Conservation (phyloP, 1,284 basidiomycete species). For the Tremellales sp. region DNA sequence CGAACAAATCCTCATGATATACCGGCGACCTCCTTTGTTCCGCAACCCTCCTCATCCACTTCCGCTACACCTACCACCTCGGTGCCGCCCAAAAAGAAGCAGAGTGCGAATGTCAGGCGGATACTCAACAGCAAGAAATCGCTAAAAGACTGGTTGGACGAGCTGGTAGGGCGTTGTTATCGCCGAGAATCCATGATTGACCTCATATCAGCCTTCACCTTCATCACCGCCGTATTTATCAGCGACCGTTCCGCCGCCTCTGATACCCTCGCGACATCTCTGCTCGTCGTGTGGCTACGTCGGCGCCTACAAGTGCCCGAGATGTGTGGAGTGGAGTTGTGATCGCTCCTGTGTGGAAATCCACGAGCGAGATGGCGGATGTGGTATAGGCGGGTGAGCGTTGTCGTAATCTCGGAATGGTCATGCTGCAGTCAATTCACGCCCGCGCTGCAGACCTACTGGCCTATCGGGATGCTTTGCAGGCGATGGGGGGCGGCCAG, state of each 20-base stretch:
- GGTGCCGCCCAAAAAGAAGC: constrained; percentile 39
- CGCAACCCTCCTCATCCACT: constrained; percentile 17
- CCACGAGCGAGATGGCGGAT: constrained; percentile 44
- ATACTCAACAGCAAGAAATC: constrained; percentile 42
- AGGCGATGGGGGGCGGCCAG: no score
- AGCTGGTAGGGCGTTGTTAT: constrained; percentile 29
- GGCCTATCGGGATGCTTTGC: no score
- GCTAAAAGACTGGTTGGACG: constrained; percentile 46
- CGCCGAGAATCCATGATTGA: constrained; percentile 1
- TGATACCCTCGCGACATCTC: constrained; percentile 26
- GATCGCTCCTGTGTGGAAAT: constrained; percentile 28
- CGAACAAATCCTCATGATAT: constrained; percentile 47
- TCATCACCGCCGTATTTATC: constrained; percentile 38
- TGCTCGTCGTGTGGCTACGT: constrained; percentile 44
- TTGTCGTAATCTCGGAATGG: no score
- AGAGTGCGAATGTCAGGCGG: constrained; percentile 42
- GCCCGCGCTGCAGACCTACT: no score
- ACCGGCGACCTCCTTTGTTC: constrained; percentile 40
- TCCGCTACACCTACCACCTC: not conserved
- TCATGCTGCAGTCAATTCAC: no score
- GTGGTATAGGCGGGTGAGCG: constrained; percentile 38
- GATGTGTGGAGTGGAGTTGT: constrained; percentile 44
- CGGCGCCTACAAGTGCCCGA: constrained; percentile 34
- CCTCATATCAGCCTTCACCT: constrained; percentile 19
- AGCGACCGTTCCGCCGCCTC: constrained; percentile 29